These are phyloP conservation scores for Solanum chmielewskii DNA, from an alignment of 257 asterid genomes.

Conservation along the genomic window DNA sequence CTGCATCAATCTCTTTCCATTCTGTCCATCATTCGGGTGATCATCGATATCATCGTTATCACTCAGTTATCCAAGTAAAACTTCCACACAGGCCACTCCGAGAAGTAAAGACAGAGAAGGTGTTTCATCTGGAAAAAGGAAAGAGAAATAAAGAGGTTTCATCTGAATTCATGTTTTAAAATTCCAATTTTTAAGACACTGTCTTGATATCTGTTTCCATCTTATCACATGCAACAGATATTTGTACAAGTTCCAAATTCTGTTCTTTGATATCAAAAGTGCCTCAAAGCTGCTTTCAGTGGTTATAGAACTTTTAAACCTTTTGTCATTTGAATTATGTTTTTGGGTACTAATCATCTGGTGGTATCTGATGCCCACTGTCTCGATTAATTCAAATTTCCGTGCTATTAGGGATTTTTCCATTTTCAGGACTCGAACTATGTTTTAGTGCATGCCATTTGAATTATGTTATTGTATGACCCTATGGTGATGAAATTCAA, in stretches of 20 bases:
- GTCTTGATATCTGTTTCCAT: neutral
- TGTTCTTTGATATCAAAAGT: neutral
- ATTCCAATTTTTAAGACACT: neutral
- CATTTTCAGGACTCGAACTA: neutral
- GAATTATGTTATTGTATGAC: neutral
- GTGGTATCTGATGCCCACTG: neutral
- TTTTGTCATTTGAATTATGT: neutral
- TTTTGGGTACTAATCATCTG: neutral
- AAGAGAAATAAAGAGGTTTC: neutral
- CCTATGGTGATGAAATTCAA: neutral
- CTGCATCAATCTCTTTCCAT: neutral
- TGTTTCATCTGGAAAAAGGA: neutral
- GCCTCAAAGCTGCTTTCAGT: neutral
- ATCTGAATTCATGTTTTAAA: neutral
- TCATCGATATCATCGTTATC: neutral
- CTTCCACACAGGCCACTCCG: neutral
- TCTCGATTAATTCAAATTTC: neutral
- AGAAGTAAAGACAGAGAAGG: neutral
- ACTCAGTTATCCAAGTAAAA: neutral
- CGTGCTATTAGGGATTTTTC: neutral
- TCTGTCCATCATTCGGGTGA: neutral
- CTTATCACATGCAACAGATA: neutral
- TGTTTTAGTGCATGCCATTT: neutral
- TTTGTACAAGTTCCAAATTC: neutral
- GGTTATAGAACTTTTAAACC: neutral